Evolutionary conservation across 225 moss, liverwort and hornwort genomes (phyloP).

Genomic region (Sphagnum tenellum): DNA sequence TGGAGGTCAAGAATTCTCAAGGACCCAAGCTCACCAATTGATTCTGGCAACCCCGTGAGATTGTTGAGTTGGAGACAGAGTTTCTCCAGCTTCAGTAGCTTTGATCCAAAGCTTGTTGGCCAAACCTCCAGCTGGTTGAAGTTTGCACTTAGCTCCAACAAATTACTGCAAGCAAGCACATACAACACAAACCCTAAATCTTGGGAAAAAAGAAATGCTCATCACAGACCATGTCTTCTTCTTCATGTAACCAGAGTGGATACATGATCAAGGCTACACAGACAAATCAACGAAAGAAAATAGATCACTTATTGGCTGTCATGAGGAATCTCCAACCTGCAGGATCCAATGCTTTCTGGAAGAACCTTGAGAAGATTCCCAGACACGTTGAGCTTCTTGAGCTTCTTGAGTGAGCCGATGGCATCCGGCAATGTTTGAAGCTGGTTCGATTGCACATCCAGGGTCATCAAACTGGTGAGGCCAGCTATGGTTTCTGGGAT

Average conservation of each 20-base stretch:
- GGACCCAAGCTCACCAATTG: slow-evolving; percentile 47
- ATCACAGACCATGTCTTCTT: neutral
- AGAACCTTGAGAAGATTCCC: slow-evolving; percentile 50
- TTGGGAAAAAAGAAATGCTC: neutral
- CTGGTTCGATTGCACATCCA: slow-evolving; percentile 32
- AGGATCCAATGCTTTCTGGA: slow-evolving; percentile 67
- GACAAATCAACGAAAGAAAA: neutral
- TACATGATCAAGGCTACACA: neutral
- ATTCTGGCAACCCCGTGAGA: slow-evolving; percentile 53
- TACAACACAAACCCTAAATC: neutral
- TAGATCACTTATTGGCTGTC: neutral
- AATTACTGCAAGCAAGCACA: slow-evolving; percentile 31
- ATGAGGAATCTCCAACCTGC: slow-evolving; percentile 31
- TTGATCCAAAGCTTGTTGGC: slow-evolving; percentile 35
- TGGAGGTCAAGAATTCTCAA: slow-evolving; percentile 63
- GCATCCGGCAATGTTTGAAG: slow-evolving; percentile 39
- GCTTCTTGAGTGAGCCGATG: slow-evolving; percentile 41
- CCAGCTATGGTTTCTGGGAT: slow-evolving; percentile 51
- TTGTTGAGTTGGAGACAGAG: slow-evolving; percentile 83
- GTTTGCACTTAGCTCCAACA: slow-evolving; percentile 71
- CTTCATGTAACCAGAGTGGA: neutral
- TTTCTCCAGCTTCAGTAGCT: slow-evolving; percentile 46
- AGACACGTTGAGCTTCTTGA: slow-evolving; percentile 55
- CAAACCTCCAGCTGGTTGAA: slow-evolving; percentile 72
- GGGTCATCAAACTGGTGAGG: slow-evolving; percentile 28